Percentiles rank a stretch among this genome's conserved stretches.
Evolutionary conservation across 2,329 filamentous ascomycete genomes (phyloP).

Genomic region (Thielaviopsis populi): DNA sequence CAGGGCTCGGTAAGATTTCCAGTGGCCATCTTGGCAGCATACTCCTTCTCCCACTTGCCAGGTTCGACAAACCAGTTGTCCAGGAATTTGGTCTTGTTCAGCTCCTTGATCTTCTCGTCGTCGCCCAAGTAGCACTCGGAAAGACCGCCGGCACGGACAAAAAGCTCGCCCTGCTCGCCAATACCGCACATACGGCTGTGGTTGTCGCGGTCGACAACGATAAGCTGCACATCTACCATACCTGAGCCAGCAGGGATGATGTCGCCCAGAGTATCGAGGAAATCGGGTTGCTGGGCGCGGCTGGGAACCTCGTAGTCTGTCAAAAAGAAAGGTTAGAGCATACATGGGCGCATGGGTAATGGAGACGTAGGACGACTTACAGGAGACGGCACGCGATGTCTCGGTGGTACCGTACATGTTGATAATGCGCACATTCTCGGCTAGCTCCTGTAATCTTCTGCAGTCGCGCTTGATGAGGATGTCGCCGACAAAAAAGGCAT

Average conservation of each 20-base stretch:
- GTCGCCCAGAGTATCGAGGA: constrained; percentile 38
- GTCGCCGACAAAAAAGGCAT: constrained; percentile 85
- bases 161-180: constrained; percentile 74
- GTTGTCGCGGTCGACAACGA: constrained; percentile 61
- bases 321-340: background rate
- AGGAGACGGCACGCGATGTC: constrained; percentile 66
- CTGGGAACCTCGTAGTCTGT: constrained; percentile 56
- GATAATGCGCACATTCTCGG: constrained; percentile 57
- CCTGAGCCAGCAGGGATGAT: constrained; percentile 71
- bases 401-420: constrained; percentile 89
- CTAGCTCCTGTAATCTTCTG: constrained; percentile 57
- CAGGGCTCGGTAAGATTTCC: constrained; percentile 43
- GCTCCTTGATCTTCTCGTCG: constrained; percentile 35
- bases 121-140: constrained; percentile 65
- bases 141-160: constrained; percentile 65
- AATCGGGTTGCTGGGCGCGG: constrained; percentile 41
- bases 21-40: constrained; percentile 19
- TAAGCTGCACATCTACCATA: constrained; percentile 77
- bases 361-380: background rate
- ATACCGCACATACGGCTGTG: constrained; percentile 56
- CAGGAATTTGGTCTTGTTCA: constrained; percentile 65
- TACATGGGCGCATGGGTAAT: background rate
- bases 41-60: constrained; percentile 38
- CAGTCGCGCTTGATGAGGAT: constrained; percentile 76
- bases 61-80: constrained; percentile 73